Percentiles rank a stretch among this genome's conserved stretches.
Conservation (phyloP, 805 yeast genomes). For the Komagataella pseudopastoris region DNA sequence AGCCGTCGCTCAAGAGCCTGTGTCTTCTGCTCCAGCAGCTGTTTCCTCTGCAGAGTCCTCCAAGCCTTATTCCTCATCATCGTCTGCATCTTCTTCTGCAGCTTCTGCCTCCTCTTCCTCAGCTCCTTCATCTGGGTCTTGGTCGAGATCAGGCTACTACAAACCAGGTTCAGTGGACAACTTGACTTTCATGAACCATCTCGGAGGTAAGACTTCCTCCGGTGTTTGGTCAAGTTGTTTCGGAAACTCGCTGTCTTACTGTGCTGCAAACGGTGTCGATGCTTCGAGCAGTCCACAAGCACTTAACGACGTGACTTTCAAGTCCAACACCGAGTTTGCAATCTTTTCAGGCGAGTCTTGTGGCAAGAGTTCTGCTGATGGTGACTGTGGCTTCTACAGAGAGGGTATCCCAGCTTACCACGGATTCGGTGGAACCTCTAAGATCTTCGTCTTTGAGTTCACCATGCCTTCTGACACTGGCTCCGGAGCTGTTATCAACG, state of each 20-base stretch:
- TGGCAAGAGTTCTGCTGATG: constrained; percentile 25
- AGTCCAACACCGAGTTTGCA: constrained; percentile 66
- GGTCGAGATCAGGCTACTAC: constrained; percentile 72
- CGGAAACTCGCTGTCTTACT: constrained; percentile 87
- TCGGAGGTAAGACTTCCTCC: constrained; percentile 74
- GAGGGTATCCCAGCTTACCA: constrained; percentile 82
- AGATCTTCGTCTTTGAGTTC: constrained; percentile 89
- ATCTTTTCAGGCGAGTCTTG: constrained; percentile 68
- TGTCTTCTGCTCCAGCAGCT: constrained; percentile 10
- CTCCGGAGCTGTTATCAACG: constrained; percentile 30
- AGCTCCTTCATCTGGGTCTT: constrained; percentile 33
- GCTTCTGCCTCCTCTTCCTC: constrained; percentile 20
- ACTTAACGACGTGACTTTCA: constrained; percentile 52
- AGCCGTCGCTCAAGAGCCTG: constrained; percentile 5
- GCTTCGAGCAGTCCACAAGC: constrained; percentile 60
- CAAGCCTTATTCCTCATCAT: constrained; percentile 7
- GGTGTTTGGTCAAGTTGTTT: constrained; percentile 80
- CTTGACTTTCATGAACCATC: constrained; percentile 71
- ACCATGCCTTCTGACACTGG: constrained; percentile 65
- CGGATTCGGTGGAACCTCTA: constrained; percentile 76
- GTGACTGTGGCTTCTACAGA: constrained; percentile 79
- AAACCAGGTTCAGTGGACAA: constrained; percentile 59
- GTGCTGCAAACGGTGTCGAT: constrained; percentile 63
- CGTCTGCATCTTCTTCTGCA: constrained; percentile 9
- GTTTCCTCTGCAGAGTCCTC: constrained; percentile 6